Evolutionary conservation across 345 rosid genomes (phyloP), one percentile per base, ranked within the genome.

Genomic region (Acer campestre): DNA sequence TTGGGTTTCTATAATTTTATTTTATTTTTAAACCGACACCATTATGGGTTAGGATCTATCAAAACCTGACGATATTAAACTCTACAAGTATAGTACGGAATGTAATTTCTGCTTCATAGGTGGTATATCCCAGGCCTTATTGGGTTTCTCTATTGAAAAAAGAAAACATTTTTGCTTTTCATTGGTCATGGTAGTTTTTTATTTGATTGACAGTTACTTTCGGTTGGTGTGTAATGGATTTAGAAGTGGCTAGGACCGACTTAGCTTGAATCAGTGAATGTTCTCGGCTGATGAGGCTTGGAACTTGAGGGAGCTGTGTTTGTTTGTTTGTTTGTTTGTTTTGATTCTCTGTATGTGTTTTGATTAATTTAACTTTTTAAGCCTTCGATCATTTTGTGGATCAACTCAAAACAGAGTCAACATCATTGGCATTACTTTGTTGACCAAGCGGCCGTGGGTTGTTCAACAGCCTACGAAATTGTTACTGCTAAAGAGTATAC

Each of bases 181-280:
- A 1, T 65, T n/a, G 7, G n/a, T 27, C 17, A 1, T 49, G 58
- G 58, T 63, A n/a, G 42, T 73, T 20, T 20, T 66, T 48, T 5
- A 61, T 67, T 73, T 75, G 72, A 77, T 84, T 71, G 88, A 71
- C 84, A 58, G 85, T 84, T 86, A 70, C 80, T 76, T 77, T 82
- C 81, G 74, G 88, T 84, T 86, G 82, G 81, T 55, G 81, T 55
- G 48, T 10, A 23, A 69, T 67, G 23, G 63, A 35, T 35, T 4
- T 35, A 22, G 40, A 49, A 40, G 56, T 70, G 55, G 38, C 40
- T 66, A 17, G 70, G 59, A 42, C 63, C 20, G 18, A 14, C 18
- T 10, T 77, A 40, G 78, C 65, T 66, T 75, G 72, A 53, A 42
- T 14, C 5, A 35, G 38, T 35, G 38, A 35, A 35, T 35, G 20